Percentiles rank a stretch among this genome's conserved stretches.
Evolutionary conservation across 495 filamentous ascomycete species (phyloP).

Genomic region (Neurospora sp.): DNA sequence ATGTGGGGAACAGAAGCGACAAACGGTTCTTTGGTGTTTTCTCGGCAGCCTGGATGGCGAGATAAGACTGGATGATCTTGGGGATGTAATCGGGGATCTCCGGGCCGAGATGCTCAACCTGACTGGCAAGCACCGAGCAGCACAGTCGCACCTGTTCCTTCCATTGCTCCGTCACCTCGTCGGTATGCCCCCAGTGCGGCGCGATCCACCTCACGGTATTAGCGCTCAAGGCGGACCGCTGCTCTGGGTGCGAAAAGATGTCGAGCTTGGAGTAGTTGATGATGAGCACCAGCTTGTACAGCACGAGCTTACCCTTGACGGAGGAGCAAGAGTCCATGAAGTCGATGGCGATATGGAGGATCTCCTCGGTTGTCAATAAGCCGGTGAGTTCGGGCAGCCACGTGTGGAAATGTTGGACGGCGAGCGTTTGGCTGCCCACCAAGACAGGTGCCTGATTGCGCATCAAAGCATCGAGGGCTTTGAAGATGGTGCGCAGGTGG

Average conservation of each 20-base stretch:
- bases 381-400: slow-evolving; percentile 85
- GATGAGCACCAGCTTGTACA: slow-evolving; percentile 89
- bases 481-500: slow-evolving; percentile 80
- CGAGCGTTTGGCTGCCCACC: slow-evolving; percentile 87
- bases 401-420: slow-evolving; percentile 92
- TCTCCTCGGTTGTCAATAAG: slow-evolving; percentile 70
- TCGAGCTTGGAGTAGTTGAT: slow-evolving; percentile 76
- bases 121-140: slow-evolving; percentile 78
- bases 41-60: slow-evolving; percentile 55
- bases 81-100: slow-evolving; percentile 79
- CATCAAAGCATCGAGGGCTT: slow-evolving; percentile 81
- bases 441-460: slow-evolving; percentile 70
- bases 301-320: slow-evolving; percentile 85
- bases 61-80: slow-evolving; percentile 84
- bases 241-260: slow-evolving; percentile 66
- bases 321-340: slow-evolving; percentile 85
- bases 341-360: slow-evolving; percentile 80
- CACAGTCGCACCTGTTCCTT: slow-evolving; percentile 87
- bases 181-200: slow-evolving; percentile 80
- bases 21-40: slow-evolving; percentile 57
- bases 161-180: slow-evolving; percentile 71
- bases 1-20: slow-evolving; percentile 78
- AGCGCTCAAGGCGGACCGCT: slow-evolving; percentile 59
- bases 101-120: slow-evolving; percentile 67
- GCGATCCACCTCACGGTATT: slow-evolving; percentile 87